Base-by-base conservation (phyloP, 2,329 filamentous ascomycete genomes). In the Fusarium nurragi region DNA sequence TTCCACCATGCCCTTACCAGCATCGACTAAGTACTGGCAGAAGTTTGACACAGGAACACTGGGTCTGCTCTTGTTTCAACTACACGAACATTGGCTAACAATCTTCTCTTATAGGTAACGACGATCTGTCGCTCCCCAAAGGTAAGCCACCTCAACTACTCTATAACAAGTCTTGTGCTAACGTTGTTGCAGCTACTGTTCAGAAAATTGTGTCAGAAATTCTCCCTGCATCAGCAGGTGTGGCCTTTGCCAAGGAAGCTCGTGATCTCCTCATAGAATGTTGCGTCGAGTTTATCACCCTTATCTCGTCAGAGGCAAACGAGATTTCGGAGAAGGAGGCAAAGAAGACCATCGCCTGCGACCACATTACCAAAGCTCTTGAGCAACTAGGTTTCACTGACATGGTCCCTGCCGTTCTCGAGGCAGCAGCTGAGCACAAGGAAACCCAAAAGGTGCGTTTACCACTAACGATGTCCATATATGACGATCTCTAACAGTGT, bases 291-390 rank as follows among this genome's bases (percentile, higher is more conserved):
- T 99, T 99, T 78, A 97, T 99, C 78, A 98, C 95, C 18, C 87
- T 99, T 73, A 91, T 99, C 71, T 97, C 94, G n/a, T 97, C 93
- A 44, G 94, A 99, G 81, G 95, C 95, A 64, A 99, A 99, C 78
- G 95, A 99, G 73, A 99, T 99, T 67, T 96, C 94, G 13, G 95
- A 99, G 77, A 97, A 97, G 78, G 95, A 99, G 74, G 93, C 94
- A 46, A 99, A 99, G 83, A 99, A 99, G 85, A 99, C 95, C 5
- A 99, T 99, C 71, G 94, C 94, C 13, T 97, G 93, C 77, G 95
- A 99, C 73, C 95, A 99, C 80, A 96, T 99, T 72, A 96, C 94
- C 74, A 94, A 94, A 74, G 95, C 95, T 1, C 85, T 99, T 38
- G 91, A 94, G 71, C 92, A 97, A 72, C 86, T 99, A 19, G 95